phyloP scores from a whole-genome alignment of 2,329 filamentous ascomycete species.

The Colletotrichum theobromicola region DNA sequence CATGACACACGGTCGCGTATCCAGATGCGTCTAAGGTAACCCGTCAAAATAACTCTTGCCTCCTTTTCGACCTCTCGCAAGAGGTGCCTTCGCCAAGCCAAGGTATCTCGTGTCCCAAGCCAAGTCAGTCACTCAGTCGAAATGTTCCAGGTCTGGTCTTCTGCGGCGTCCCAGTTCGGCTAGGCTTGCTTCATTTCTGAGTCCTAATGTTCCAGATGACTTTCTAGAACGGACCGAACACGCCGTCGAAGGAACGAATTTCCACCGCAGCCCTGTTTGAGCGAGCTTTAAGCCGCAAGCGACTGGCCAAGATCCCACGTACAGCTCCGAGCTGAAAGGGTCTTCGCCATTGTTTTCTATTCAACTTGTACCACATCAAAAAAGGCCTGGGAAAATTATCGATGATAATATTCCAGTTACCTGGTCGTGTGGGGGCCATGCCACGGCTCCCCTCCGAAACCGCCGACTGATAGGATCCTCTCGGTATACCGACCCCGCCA shows the following conservation, averaged over 20 bases:
- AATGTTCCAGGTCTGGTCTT: background rate
- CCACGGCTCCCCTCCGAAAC: constrained; percentile 5
- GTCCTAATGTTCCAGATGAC: constrained; percentile 5
- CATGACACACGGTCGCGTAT: background rate
- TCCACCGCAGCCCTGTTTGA: background rate
- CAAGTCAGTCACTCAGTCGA: background rate
- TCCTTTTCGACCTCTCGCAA: background rate
- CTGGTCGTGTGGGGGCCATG: background rate
- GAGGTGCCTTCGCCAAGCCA: background rate
- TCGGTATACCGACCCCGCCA: background rate
- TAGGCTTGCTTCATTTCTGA: constrained; percentile 2
- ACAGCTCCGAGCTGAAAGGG: background rate
- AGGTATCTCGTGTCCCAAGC: background rate
- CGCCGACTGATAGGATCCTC: background rate
- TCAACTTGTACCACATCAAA: background rate
- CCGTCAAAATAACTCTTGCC: background rate
- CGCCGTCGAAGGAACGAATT: background rate
- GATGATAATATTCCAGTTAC: background rate
- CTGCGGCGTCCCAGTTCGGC: background rate
- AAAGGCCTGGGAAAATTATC: background rate
- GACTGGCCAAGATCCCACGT: background rate
- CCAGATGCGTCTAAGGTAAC: background rate
- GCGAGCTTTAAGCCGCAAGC: background rate
- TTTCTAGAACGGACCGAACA: constrained; percentile 12
- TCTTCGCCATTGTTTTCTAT: background rate